Evolutionary conservation across 805 yeast genomes (phyloP).

Genomic region (Hanseniaspora thailandica): DNA sequence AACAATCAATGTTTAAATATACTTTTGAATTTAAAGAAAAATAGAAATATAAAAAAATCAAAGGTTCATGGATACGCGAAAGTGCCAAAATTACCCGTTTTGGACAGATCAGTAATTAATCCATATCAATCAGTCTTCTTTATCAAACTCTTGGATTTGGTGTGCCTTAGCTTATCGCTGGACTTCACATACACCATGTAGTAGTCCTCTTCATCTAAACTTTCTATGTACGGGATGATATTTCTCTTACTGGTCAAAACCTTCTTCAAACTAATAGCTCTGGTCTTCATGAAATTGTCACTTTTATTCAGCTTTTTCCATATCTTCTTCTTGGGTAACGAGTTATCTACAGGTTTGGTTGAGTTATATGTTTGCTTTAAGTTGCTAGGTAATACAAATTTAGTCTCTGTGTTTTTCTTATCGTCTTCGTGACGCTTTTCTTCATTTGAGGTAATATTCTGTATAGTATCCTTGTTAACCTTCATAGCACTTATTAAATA

Average conservation of each 20-base stretch:
- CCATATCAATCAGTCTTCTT: conserved; percentile 12
- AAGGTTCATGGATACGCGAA: conserved; percentile 24
- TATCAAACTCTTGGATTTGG: conserved; percentile 27
- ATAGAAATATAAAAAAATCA: neutral
- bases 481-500: conserved; percentile 19
- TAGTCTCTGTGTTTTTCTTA: conserved; percentile 19
- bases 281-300: conserved; percentile 3
- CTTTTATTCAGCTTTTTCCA: neutral
- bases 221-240: conserved; percentile 26
- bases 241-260: conserved; percentile 25
- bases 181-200: conserved; percentile 24
- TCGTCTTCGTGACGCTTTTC: conserved; percentile 24
- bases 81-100: conserved; percentile 24
- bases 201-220: conserved; percentile 25
- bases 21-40: neutral
- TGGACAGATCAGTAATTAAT: conserved; percentile 20
- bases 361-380: conserved; percentile 26
- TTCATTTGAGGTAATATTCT: conserved; percentile 14
- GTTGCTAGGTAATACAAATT: conserved; percentile 26
- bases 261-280: conserved; percentile 25
- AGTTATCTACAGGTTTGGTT: conserved; percentile 25
- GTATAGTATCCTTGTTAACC: conserved; percentile 13
- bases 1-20: neutral
- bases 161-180: conserved; percentile 26
- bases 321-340: neutral